Evolutionary conservation across 306 rosid species (phyloP).

Genomic region (Cicer arietinum): DNA sequence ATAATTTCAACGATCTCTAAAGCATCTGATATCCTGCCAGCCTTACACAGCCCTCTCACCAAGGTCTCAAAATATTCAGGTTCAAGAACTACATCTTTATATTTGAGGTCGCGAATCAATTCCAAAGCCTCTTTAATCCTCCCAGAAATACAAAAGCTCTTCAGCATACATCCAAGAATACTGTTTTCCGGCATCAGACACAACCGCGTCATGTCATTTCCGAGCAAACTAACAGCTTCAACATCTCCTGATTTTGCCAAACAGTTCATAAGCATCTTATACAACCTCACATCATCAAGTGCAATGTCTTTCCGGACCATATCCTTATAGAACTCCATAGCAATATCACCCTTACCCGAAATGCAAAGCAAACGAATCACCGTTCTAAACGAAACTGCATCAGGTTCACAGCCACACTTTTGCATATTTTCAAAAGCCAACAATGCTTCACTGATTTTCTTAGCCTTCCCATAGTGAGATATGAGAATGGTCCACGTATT

Average conservation of each 20-base stretch:
- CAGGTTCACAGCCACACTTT: conserved; percentile 69
- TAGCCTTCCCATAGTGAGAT: conserved; percentile 70
- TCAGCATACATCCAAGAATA: conserved; percentile 65
- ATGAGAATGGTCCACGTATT: conserved; percentile 87
- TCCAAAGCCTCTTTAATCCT: conserved; percentile 82
- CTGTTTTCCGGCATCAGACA: conserved; percentile 55
- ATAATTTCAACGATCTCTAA: conserved; percentile 75
- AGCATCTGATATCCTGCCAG: conserved; percentile 69
- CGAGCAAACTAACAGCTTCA: conserved; percentile 58
- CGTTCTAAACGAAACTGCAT: conserved; percentile 61
- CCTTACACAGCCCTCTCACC: conserved; percentile 79
- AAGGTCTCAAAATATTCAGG: conserved; percentile 67
- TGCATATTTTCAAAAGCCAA: conserved; percentile 64
- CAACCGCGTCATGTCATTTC: conserved; percentile 69
- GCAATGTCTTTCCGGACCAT: conserved; percentile 65
- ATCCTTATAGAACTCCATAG: conserved; percentile 85
- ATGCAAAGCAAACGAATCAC: conserved; percentile 64
- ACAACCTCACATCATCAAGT: conserved; percentile 59
- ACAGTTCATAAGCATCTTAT: conserved; percentile 64
- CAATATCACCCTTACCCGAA: conserved; percentile 74
- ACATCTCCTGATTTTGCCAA: conserved; percentile 68
- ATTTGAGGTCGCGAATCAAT: conserved; percentile 73
- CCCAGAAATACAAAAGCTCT: conserved; percentile 70
- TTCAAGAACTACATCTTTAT: conserved; percentile 60
- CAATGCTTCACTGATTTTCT: conserved; percentile 66